phyloP scores from a whole-genome alignment of 169 alveolate genomes.

The Pseudocohnilembus persalinus region DNA sequence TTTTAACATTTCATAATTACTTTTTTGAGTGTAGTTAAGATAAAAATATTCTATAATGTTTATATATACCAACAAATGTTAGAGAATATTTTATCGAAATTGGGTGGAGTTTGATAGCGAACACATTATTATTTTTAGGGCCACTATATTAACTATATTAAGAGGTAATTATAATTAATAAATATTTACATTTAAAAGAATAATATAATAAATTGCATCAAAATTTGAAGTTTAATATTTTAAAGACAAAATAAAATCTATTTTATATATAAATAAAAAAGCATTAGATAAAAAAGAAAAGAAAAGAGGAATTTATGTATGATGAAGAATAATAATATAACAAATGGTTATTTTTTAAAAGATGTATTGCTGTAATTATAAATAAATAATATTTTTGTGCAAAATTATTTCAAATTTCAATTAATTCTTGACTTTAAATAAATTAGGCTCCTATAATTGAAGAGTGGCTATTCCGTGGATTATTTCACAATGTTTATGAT shows the following conservation, averaged over 20 bases:
- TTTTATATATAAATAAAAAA: too few relatives aligned
- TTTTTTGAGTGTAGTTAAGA: neutral
- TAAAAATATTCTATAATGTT: neutral
- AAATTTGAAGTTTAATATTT: too few relatives aligned
- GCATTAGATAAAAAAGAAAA: neutral
- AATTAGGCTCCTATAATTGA: neutral
- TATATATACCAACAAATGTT: neutral
- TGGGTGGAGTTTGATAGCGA: too few relatives aligned
- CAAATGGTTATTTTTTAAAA: neutral
- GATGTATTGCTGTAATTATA: neutral
- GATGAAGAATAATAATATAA: neutral
- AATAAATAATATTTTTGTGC: too few relatives aligned
- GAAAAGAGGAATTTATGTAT: too few relatives aligned
- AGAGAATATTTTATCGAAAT: neutral
- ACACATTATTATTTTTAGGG: neutral
- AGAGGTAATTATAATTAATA: neutral
- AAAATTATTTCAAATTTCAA: neutral
- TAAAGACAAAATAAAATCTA: neutral
- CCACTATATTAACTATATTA: neutral
- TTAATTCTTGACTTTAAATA: too few relatives aligned
- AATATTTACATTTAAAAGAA: too few relatives aligned
- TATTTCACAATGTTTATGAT: neutral
- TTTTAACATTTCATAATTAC: neutral
- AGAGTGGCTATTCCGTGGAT: neutral
- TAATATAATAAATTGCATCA: too few relatives aligned